Conservation (phyloP, 2,329 filamentous ascomycete genomes). For the Ophiocordyceps robertsii region DNA sequence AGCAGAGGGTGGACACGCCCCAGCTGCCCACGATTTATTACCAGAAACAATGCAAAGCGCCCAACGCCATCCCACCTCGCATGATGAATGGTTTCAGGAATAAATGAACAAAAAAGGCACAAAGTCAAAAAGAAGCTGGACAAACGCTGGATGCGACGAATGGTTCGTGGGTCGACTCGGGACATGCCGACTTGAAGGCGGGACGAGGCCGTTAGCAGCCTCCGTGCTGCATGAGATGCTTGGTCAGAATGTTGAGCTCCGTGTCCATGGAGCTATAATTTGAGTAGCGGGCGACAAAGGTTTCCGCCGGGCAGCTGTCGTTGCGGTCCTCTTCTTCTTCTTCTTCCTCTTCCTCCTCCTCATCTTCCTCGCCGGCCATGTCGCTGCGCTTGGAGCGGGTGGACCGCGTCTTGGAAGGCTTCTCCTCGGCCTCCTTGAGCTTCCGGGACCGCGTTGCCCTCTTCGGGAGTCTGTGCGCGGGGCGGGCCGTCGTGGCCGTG, state of each 20-base stretch:
- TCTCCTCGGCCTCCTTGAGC: neutral
- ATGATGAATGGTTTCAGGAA: too few relatives aligned
- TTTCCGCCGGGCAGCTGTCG: neutral
- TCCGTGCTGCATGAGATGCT: constrained; percentile 2
- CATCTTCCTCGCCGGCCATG: neutral
- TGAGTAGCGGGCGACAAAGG: constrained; percentile 2
- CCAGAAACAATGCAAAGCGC: too few relatives aligned
- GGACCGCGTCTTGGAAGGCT: neutral
- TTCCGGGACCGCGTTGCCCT: neutral
- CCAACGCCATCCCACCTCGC: too few relatives aligned
- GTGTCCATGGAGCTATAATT: constrained; percentile 5
- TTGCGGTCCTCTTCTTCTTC: neutral
- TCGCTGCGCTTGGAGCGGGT: neutral
- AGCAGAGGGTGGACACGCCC: too few relatives aligned
- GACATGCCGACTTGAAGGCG: neutral
- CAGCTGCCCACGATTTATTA: too few relatives aligned
- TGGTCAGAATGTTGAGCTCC: constrained; percentile 4
- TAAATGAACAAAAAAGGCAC: too few relatives aligned
- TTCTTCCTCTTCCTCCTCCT: neutral
- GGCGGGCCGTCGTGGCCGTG: neutral
- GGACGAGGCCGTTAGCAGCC: neutral
- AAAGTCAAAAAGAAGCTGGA: neutral
- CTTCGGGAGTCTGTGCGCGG: neutral
- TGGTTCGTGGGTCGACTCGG: neutral
- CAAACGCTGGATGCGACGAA: neutral